These are phyloP conservation scores for Ramularia collo-cygni DNA, from an alignment of 2,329 filamentous ascomycete genomes.

Conservation along the genomic window DNA sequence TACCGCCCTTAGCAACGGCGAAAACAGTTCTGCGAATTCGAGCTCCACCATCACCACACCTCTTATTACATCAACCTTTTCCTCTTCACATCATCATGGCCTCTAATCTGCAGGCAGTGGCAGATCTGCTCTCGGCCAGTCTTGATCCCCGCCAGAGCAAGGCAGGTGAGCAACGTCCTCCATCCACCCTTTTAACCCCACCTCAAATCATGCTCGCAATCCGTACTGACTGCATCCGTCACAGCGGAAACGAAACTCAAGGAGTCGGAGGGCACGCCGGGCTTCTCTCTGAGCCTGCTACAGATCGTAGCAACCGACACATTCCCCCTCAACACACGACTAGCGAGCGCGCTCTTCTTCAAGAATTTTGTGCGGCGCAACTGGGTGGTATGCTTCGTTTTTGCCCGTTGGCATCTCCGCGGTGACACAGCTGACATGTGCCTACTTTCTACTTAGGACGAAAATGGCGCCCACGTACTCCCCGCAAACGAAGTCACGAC, in stretches of 20 bases:
- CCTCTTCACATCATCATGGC: slow-evolving; percentile 43
- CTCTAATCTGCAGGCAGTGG: slow-evolving; percentile 56
- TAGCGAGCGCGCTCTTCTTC: slow-evolving; percentile 87
- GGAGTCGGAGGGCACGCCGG: slow-evolving; percentile 70
- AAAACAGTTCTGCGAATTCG: no score
- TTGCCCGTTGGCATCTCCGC: neutral
- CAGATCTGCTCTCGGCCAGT: slow-evolving; percentile 82
- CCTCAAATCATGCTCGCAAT: slow-evolving; percentile 1
- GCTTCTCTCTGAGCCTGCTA: slow-evolving; percentile 78
- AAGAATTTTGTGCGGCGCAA: slow-evolving; percentile 96
- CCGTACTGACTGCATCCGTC: slow-evolving; percentile 2
- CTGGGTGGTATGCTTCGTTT: slow-evolving; percentile 61
- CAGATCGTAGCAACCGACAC: slow-evolving; percentile 77
- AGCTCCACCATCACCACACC: neutral
- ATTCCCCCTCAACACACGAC: slow-evolving; percentile 68
- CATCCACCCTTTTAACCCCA: slow-evolving; percentile 1
- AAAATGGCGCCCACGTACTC: slow-evolving; percentile 89
- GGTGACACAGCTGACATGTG: slow-evolving; percentile 14
- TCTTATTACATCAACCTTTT: slow-evolving; percentile 1
- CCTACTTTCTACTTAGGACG: slow-evolving; percentile 53
- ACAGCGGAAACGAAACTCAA: slow-evolving; percentile 76
- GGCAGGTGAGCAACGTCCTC: slow-evolving; percentile 58
- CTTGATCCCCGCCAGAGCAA: slow-evolving; percentile 82
- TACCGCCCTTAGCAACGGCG: no score
- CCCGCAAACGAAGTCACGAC: slow-evolving; percentile 72